phyloP scores from a whole-genome alignment of 1,284 basidiomycete genomes.

The Takashimella koratensis region DNA sequence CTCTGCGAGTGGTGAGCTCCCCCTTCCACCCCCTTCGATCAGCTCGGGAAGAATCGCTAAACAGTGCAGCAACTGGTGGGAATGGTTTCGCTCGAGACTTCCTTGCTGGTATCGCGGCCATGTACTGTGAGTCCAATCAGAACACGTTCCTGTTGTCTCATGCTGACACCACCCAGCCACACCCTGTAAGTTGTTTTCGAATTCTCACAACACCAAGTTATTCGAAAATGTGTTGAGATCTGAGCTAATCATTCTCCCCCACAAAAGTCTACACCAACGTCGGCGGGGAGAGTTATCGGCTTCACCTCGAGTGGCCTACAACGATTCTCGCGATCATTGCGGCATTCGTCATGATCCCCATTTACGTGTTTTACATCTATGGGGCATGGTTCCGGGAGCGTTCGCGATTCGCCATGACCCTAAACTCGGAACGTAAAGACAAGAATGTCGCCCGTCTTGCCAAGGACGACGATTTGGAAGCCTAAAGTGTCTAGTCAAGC shows the following conservation, averaged over 20 bases:
- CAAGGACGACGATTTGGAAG: not conserved
- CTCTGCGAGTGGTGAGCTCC: constrained; percentile 23
- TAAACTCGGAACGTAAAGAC: constrained; percentile 28
- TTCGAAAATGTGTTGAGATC: too few species aligned
- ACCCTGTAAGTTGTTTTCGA: not conserved
- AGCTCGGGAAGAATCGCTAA: not conserved
- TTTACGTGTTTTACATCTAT: constrained; percentile 50
- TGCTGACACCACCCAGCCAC: too few species aligned
- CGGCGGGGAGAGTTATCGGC: constrained; percentile 20
- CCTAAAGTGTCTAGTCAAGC: not conserved
- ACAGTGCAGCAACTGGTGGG: constrained; percentile 41
- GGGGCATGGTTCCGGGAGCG: constrained; percentile 44
- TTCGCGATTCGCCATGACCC: constrained; percentile 46
- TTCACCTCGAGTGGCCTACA: constrained; percentile 45
- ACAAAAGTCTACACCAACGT: constrained; percentile 37
- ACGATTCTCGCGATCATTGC: constrained; percentile 49
- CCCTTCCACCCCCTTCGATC: too few species aligned
- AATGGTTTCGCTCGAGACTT: constrained; percentile 42
- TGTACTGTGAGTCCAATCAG: constrained; percentile 42
- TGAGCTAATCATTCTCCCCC: not conserved
- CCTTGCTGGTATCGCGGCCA: constrained; percentile 49
- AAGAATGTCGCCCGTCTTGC: constrained; percentile 1
- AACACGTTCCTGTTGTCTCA: too few species aligned
- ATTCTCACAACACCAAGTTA: too few species aligned
- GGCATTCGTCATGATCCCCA: constrained; percentile 45